phyloP scores from a whole-genome alignment of 2,329 filamentous ascomycete genomes.

The Pyricularia sp. region DNA sequence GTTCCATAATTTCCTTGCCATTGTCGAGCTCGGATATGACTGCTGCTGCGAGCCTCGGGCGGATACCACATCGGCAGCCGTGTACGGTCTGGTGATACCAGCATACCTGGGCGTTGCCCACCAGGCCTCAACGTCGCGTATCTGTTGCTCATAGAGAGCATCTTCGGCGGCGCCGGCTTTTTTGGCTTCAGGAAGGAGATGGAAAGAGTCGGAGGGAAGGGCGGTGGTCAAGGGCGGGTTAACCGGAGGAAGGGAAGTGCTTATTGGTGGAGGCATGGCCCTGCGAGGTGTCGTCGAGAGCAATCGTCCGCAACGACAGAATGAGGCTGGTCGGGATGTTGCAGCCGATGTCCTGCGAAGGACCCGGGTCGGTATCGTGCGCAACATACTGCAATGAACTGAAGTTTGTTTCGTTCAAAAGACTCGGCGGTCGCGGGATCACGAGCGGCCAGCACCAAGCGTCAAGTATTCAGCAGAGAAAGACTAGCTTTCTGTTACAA shows the following conservation, averaged over 20 bases:
- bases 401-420: background rate
- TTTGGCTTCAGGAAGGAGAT: constrained; percentile 63
- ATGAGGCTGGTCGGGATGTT: constrained; percentile 1
- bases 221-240: constrained; percentile 47
- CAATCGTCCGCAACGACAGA: constrained; percentile 10
- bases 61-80: constrained; percentile 78
- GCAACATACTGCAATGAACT: constrained; percentile 11
- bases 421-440: background rate
- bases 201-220: constrained; percentile 65
- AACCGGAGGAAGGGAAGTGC: constrained; percentile 33
- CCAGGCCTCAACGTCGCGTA: constrained; percentile 79
- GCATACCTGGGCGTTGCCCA: constrained; percentile 76
- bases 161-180: constrained; percentile 77
- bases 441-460: background rate
- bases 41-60: constrained; percentile 84
- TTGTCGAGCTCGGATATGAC: constrained; percentile 80
- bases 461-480: background rate
- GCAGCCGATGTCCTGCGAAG: constrained; percentile 9
- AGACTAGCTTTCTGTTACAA: background rate
- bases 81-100: constrained; percentile 86
- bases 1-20: constrained; percentile 91
- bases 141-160: constrained; percentile 67
- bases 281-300: constrained; percentile 25
- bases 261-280: constrained; percentile 32
- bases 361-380: constrained; percentile 10